These are phyloP conservation scores for Botrytis pseudocinerea DNA, from an alignment of 2,329 filamentous ascomycete species.

Conservation along the genomic window DNA sequence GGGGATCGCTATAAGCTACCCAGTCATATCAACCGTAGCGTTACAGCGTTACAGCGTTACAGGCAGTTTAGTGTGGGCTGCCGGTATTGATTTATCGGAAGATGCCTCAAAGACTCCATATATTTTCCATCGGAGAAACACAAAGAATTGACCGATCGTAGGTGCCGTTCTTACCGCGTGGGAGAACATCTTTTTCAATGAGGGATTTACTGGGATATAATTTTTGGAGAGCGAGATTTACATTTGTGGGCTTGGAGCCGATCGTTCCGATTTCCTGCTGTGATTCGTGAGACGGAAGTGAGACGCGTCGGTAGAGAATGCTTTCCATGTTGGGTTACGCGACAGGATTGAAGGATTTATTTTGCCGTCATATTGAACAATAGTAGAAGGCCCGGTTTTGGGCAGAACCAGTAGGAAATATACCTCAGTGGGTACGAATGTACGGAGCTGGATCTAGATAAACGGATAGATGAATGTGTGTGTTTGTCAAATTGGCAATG, in stretches of 20 bases:
- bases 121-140: not conserved
- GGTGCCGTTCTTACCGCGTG: slow-evolving; percentile 14
- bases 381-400: not conserved
- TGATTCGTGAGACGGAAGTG: not conserved
- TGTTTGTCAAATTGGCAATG: not conserved
- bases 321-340: not conserved
- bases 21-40: not conserved
- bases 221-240: not conserved
- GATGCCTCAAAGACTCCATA: slow-evolving; percentile 9
- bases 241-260: slow-evolving; percentile 5
- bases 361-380: not conserved
- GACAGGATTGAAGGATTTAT: not conserved
- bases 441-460: not conserved
- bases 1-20: not conserved
- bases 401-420: slow-evolving; percentile 15
- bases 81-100: slow-evolving; percentile 2
- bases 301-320: slow-evolving; percentile 5
- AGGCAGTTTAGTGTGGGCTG: not conserved
- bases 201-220: slow-evolving; percentile 12
- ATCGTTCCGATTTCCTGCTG: slow-evolving; percentile 1
- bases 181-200: slow-evolving; percentile 7
- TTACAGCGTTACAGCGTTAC: not conserved
- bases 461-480: not conserved
- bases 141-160: not conserved
- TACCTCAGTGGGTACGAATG: slow-evolving; percentile 13